phyloP scores from a whole-genome alignment of 1,139 yeast genomes.

The Chernovozyma aurita region DNA sequence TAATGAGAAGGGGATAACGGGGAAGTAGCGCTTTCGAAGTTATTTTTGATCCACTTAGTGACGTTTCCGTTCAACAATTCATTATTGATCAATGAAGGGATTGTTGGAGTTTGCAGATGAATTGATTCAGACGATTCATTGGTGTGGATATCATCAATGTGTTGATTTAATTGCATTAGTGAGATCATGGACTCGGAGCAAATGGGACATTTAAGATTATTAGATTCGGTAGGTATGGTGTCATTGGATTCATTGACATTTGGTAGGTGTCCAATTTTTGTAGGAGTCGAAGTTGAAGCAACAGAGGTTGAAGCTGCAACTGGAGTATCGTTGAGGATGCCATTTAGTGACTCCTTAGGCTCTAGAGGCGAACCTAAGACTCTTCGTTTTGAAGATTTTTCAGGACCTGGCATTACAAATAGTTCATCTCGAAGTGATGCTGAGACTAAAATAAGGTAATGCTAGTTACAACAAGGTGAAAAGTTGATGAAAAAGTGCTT shows the following conservation, averaged over 20 bases:
- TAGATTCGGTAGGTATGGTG: neutral
- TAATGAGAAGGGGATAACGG: neutral
- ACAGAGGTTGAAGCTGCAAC: neutral
- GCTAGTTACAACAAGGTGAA: neutral
- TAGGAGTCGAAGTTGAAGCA: neutral
- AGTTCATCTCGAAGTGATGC: neutral
- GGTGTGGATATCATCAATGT: conserved; percentile 67
- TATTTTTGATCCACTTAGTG: conserved; percentile 19
- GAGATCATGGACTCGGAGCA: conserved; percentile 60
- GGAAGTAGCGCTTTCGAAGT: conserved; percentile 5
- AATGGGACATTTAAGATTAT: conserved; percentile 52
- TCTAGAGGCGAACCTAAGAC: conserved; percentile 3
- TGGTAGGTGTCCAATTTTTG: too few species aligned
- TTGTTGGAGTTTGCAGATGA: neutral
- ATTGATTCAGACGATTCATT: neutral
- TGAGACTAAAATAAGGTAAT: neutral
- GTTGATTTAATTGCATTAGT: conserved; percentile 58
- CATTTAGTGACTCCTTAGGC: neutral
- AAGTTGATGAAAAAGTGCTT: too few species aligned
- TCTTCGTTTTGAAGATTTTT: conserved; percentile 5
- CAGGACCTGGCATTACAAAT: conserved; percentile 8
- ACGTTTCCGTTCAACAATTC: conserved; percentile 19
- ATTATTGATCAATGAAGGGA: conserved; percentile 8
- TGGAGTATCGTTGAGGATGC: neutral
- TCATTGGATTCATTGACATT: neutral